phyloP scores from a whole-genome alignment of 73 alveolate genomes.

The Paramecium caudatum region DNA sequence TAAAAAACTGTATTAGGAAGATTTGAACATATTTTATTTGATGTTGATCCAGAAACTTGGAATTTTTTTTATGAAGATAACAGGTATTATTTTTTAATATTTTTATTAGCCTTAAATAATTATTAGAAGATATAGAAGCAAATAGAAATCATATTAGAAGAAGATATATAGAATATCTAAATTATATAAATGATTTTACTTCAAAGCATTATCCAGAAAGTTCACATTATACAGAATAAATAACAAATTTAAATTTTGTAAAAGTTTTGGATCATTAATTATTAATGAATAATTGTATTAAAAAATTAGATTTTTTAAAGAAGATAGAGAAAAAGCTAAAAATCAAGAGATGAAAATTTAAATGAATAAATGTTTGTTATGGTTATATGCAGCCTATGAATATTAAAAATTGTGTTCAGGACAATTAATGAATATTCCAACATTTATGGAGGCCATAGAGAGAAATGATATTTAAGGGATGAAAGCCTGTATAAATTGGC shows the following conservation, averaged over 20 bases:
- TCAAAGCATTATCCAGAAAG: not conserved
- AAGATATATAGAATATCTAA: conserved; percentile 11
- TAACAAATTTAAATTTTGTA: not conserved
- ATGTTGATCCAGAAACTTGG: not conserved
- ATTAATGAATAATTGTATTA: conserved; percentile 10
- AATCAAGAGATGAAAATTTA: not conserved
- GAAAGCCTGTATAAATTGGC: conserved; percentile 6
- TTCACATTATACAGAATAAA: not conserved
- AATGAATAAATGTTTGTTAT: not conserved
- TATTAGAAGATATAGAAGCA: not conserved
- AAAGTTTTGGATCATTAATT: not conserved
- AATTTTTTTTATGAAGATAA: not conserved
- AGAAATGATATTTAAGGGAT: not conserved
- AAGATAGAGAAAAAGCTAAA: not conserved
- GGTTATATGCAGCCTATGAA: conserved; percentile 33
- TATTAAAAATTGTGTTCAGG: conserved; percentile 19
- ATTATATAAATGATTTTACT: conserved; percentile 4
- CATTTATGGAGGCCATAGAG: not conserved
- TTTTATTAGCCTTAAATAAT: not conserved
- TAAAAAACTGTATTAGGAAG: not conserved
- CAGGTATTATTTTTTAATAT: not conserved
- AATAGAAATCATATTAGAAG: not conserved
- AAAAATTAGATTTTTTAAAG: not conserved
- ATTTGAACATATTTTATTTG: not conserved
- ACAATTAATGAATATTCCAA: not conserved